Base-by-base conservation (phyloP, 2,329 filamentous ascomycete species). In the Aspergillus sp. region DNA sequence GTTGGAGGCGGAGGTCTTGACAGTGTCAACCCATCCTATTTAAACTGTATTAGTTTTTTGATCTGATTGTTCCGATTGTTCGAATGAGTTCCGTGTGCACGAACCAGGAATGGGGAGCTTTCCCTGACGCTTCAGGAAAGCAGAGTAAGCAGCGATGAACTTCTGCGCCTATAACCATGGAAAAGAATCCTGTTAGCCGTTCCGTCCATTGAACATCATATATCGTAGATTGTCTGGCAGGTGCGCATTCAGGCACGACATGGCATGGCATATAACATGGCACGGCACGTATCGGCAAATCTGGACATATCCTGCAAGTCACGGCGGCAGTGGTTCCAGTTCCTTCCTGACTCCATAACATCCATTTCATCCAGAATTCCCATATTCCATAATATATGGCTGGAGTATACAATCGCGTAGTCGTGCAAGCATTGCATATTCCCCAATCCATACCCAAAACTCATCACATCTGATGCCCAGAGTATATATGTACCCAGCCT, bases 1-100 rank as follows among this genome's bases (percentile, higher is more conserved):
- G 84, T 97, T 97, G 80, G 91, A 90, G 79, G 89, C 87, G 76
- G 92, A 94, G 74, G 94, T 97, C 91, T 99, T 99, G 85, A 98
- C 95, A 78, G 94, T 97, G 81, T 99, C 95, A 81, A 97, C 94
- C 94, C 94, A 98, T 86, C 92, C 92, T 96, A 55, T 45, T 25
- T 7, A 30, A 5, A 38, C 12, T 12, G 32, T 38, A 41, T 50
- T 47, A 62, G 49, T 47, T 30, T 8, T 59, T 36, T 32, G 21
- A 48, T 59, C 41, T 48, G 49, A 47, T 43, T n/a, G 19, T 30
- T 19, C 5, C 17, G 12, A 17, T 13, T 17, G 2, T 36, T 48
- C 19, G 6, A 7, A 10, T 1, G 1, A 19, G 21, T 13, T 13
- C 23, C 17, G 45, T 38, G 21, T 62, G 32, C 63, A 84, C 85